Base-by-base conservation (phyloP, 1,139 yeast genomes). In the Sugiyamaella xylanicola region DNA sequence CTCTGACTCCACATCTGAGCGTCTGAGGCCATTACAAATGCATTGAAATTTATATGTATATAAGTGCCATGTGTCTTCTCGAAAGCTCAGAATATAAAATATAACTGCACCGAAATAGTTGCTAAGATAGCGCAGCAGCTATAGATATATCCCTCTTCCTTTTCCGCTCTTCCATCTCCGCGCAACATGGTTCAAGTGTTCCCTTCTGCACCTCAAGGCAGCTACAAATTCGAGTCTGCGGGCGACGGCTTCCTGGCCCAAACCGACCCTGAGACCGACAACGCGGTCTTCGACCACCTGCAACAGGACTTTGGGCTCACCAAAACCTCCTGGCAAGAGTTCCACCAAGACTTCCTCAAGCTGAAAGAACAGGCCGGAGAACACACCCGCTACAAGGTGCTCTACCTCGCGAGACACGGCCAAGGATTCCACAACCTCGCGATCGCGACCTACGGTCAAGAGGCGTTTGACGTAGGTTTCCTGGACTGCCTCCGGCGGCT, bases 401-500 rank as follows among this genome's bases (percentile, higher is more conserved):
- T 86, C 4, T 77, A 84, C 51, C 72, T 85, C 51, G 90, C 87
- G 1, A 76, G 95, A 56, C 95, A 87, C 64, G 95, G 95, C 8
- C 87, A 87, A 68, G 95, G 93, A 0, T 81, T 75, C 69, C 93
- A 87, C 65, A 87, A 87, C 63, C 73, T 77, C 19, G 87, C 85
- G 1, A 80, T 81, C 45, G 72, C 71, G 22, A 78, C 78, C 59
- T 84, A 84, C 65, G 86, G 90, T 74, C 17, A 79, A 68, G 27
- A 86, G 89, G 91, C 75, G 77, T 63, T 68, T 59, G 58, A 59
- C 19, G 55, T 46, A 21, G 7, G 55, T 25, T 29, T 17, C 19
- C n/a, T n/a, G n/a, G n/a, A n/a, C n/a, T n/a, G n/a, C n/a, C n/a
- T n/a, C n/a, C n/a, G n/a, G n/a, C n/a, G n/a, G n/a, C n/a, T n/a